Evolutionary conservation across 1,139 yeast species (phyloP), one percentile per base, ranked within the genome.

Genomic region (Yamadazyma triangularis): DNA sequence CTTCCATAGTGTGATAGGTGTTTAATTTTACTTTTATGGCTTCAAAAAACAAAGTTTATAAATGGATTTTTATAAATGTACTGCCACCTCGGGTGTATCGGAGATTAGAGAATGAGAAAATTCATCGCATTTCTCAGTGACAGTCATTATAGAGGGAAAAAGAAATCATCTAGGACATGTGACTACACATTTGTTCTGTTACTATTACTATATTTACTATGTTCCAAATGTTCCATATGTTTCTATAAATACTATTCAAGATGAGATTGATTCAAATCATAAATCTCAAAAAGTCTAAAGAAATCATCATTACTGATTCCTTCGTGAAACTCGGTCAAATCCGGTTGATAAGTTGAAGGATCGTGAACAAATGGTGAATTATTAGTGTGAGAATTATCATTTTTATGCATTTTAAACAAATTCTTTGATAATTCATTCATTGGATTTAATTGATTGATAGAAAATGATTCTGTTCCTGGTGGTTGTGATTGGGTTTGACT

Each of bases 231-330:
- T n/a, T n/a, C n/a, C n/a, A n/a, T n/a, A n/a, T n/a, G n/a, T n/a
- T 18, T 18, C 9, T 18, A 9, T 18, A 18, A 9, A 18, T 18
- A 9, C 20, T 18, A 18, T 18, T 18, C 20, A 7, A 18, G 20
- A 18, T 18, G 20, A 18, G 6, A 9, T 9, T 18, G 8, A 18
- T 18, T 18, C 20, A 18, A 7, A 29, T 64, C 67, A 41, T 62
- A 65, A 16, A 63, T 48, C 36, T 61, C 65, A 35, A 65, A 64
- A 27, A 66, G 47, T 41, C 55, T 56, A 30, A 65, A 40, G 16
- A 67, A 49, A 34, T 67, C 73, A 23, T 63, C 70, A 35, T 55
- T 56, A n/a, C 44, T 43, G 15, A 50, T 36, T 2, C 45, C 23
- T 18, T 39, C 42, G 16, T 33, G 30, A 4, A 33, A 14, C 9